Evolutionary conservation across 495 filamentous ascomycete genomes (phyloP).

Genomic region (Thozetella sp.): DNA sequence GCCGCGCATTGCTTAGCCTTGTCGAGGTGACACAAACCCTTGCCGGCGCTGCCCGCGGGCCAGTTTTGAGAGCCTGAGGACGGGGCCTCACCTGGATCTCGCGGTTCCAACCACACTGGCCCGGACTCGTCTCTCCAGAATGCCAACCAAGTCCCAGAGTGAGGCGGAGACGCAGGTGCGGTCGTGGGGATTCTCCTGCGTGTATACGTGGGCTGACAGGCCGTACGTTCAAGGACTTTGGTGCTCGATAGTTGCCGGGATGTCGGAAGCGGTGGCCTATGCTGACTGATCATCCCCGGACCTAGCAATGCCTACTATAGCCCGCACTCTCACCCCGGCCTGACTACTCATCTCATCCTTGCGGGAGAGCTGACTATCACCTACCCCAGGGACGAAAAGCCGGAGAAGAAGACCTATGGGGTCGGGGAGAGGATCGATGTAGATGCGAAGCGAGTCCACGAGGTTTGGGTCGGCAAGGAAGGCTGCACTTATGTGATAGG

Average conservation of each 20-base stretch:
- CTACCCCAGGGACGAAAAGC: constrained; percentile 67
- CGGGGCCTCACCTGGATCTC: too few species aligned
- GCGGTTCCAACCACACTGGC: too few species aligned
- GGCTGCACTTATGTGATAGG: constrained; percentile 90
- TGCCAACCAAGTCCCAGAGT: constrained; percentile 5
- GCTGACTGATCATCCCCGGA: neutral
- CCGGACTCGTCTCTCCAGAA: neutral
- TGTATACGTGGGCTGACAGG: constrained; percentile 82
- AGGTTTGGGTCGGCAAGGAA: constrained; percentile 79
- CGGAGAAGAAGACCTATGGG: constrained; percentile 67
- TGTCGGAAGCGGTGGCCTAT: neutral
- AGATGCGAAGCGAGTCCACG: constrained; percentile 68
- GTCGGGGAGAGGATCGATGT: constrained; percentile 76
- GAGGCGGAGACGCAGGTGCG: constrained; percentile 61
- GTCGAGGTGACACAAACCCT: too few species aligned
- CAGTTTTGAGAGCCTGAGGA: too few species aligned
- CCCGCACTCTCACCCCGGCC: constrained; percentile 69
- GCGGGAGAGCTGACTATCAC: constrained; percentile 69
- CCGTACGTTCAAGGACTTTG: constrained; percentile 51
- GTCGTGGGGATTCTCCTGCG: constrained; percentile 74
- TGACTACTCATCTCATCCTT: constrained; percentile 80
- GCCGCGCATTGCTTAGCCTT: too few species aligned
- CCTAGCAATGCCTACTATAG: constrained; percentile 65
- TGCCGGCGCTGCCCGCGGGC: too few species aligned
- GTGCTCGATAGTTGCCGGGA: neutral